phyloP scores from a whole-genome alignment of 2,329 filamentous ascomycete species.

The Fusarium agapanthi region DNA sequence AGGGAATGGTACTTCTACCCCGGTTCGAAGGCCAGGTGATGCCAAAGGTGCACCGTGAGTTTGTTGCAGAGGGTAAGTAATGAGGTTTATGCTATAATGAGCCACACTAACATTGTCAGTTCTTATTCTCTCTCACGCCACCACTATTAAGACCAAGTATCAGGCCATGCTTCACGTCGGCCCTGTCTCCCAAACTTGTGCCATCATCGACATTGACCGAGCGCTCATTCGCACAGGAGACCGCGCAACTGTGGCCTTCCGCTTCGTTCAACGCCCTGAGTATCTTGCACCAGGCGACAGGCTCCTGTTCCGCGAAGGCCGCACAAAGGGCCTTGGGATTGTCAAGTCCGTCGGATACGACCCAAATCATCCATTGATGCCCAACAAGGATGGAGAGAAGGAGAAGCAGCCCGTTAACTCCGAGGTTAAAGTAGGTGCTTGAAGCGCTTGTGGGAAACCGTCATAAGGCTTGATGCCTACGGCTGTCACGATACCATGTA shows the following conservation, averaged over 20 bases:
- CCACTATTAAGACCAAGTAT: slow-evolving; percentile 95
- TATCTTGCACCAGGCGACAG: slow-evolving; percentile 89
- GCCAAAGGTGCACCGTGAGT: slow-evolving; percentile 78
- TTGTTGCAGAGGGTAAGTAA: slow-evolving; percentile 75
- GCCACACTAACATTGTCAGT: slow-evolving; percentile 58
- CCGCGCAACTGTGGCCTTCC: slow-evolving; percentile 91
- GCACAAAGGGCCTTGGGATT: slow-evolving; percentile 94
- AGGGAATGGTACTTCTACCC: slow-evolving; percentile 96
- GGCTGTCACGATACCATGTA: slow-evolving; percentile 25
- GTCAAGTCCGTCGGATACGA: slow-evolving; percentile 94
- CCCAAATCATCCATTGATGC: slow-evolving; percentile 57
- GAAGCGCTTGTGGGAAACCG: not conserved
- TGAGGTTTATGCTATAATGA: no score
- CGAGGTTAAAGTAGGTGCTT: slow-evolving; percentile 40
- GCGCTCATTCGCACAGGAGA: slow-evolving; percentile 94
- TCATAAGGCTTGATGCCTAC: not conserved
- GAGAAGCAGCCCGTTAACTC: slow-evolving; percentile 30
- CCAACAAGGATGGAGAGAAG: slow-evolving; percentile 24
- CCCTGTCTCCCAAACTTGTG: slow-evolving; percentile 92
- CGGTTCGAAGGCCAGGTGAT: slow-evolving; percentile 76
- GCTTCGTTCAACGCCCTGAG: slow-evolving; percentile 93
- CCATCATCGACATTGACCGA: slow-evolving; percentile 97
- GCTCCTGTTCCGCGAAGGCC: slow-evolving; percentile 90
- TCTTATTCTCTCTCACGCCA: slow-evolving; percentile 92
- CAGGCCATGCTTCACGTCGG: slow-evolving; percentile 99